phyloP scores from a whole-genome alignment of 2,329 filamentous ascomycete genomes.

The Ceratocystiopsis sp. region DNA sequence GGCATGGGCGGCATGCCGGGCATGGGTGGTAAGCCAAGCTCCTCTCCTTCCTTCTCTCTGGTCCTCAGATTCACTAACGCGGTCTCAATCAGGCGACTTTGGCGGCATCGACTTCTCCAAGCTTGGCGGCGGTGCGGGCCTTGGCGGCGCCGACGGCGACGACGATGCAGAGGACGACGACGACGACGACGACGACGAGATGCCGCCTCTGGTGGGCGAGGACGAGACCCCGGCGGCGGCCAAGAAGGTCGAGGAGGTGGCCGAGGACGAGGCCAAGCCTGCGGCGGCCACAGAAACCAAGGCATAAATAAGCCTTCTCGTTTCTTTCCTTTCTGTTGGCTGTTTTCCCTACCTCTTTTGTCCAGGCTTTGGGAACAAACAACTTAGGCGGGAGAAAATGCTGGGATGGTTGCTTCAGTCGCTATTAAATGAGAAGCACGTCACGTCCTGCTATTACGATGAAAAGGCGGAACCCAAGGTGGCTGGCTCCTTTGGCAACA shows the following conservation, averaged over 20 bases:
- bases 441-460: too few species aligned
- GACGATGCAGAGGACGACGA: conserved; percentile 33
- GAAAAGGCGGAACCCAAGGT: too few species aligned
- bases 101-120: conserved; percentile 90
- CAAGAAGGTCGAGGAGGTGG: neutral
- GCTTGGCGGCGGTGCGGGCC: conserved; percentile 40
- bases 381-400: neutral
- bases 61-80: neutral
- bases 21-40: conserved; percentile 8
- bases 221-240: conserved; percentile 16
- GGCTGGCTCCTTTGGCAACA: too few species aligned
- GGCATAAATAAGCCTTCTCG: conserved; percentile 1
- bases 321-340: too few species aligned
- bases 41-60: neutral
- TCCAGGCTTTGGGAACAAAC: neutral
- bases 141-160: conserved; percentile 15
- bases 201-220: conserved; percentile 59
- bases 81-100: conserved; percentile 38
- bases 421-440: too few species aligned
- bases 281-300: neutral
- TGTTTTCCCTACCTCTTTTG: neutral
- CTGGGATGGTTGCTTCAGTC: neutral
- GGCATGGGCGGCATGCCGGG: conserved; percentile 22
- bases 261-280: neutral
- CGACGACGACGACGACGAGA: conserved; percentile 57